Evolutionary conservation across 352 stramenopile species (phyloP), one percentile per base, ranked within the genome.

Genomic region (Phytophthora cactorum): DNA sequence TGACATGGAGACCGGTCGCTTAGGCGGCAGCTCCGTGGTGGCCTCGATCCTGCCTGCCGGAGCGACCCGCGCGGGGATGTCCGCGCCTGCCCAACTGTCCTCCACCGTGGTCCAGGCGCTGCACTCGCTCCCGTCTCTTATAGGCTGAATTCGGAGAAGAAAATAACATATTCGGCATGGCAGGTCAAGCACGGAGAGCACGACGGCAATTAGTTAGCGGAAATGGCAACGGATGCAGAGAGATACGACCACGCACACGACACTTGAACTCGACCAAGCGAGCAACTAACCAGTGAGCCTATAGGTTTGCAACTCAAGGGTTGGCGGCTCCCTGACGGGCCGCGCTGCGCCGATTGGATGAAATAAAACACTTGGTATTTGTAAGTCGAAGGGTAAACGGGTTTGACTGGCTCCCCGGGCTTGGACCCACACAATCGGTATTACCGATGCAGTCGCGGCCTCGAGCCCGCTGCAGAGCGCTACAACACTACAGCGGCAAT

Each of bases 1-100:
- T 34, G 49, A 74, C 68, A 92, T 85, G 46, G 77, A 75, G 63
- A 84, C 62, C 52, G 57, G 67, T 44, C 78, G 74, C 76, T 89
- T 88, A 63, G 74, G 28, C 38, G 79, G 34, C n/a, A 86, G 66
- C 50, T 79, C 70, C 9, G 59, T 71, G 56, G 86, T 76, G 28
- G 63, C 55, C 32, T 89, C 72, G 54, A 84, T 79, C 49, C 62
- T 82, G 66, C 52, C 68, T 52, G 70, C 59, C 25, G 22, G 25
- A 53, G n/a, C 58, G 52, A 69, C 72, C 62, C 56, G 52, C 55
- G 28, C 51, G 14, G 43, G 54, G 52, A 28, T 66, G 43, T 60
- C 60, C 15, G 27, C 53, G 52, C 44, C 52, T 64, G 52, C 47
- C 65, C 65, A 77, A 22, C 66, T 72, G 45, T 60, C 54, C 55